A percentile compares a stretch with the other conserved stretches of the same genome.
Conservation (phyloP, 2,329 filamentous ascomycete species). For the Aspergillus clavatus region DNA sequence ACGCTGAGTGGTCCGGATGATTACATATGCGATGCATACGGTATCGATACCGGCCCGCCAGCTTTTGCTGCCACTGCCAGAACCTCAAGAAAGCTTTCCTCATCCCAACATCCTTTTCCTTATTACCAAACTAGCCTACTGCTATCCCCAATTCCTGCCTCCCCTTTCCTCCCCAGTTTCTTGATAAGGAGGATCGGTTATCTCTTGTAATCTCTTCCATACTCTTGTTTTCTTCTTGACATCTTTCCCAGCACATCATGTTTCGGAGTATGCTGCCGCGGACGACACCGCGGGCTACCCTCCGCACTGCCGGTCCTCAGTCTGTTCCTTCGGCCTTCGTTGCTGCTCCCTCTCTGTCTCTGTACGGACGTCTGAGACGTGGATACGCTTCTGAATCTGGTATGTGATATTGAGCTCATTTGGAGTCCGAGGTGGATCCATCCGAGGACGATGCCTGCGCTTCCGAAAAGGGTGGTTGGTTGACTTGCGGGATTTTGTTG, state of each 20-base stretch:
- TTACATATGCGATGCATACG: conserved; percentile 17
- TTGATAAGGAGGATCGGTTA: conserved; percentile 27
- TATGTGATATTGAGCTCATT: conserved; percentile 24
- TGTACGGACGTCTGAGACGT: conserved; percentile 51
- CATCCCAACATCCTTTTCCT: conserved; percentile 24
- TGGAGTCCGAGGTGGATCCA: background rate
- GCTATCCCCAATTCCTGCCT: conserved; percentile 17
- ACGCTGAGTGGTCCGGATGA: conserved; percentile 12
- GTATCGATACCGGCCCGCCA: conserved; percentile 20
- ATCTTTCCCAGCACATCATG: conserved; percentile 38
- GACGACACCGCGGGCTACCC: conserved; percentile 42
- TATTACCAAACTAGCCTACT: conserved; percentile 10
- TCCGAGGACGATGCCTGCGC: conserved; percentile 9
- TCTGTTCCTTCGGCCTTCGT: conserved; percentile 33
- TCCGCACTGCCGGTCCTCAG: conserved; percentile 36
- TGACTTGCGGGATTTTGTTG: conserved; percentile 14
- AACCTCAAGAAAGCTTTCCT: conserved; percentile 19
- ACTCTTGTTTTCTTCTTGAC: conserved; percentile 22
- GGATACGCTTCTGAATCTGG: conserved; percentile 52
- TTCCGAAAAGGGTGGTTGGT: conserved; percentile 16
- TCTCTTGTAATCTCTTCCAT: conserved; percentile 21
- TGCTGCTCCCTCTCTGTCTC: conserved; percentile 39
- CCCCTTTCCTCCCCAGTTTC: conserved; percentile 19
- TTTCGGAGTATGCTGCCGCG: conserved; percentile 51
- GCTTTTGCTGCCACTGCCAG: conserved; percentile 18